Evolutionary conservation across 306 rosid genomes (phyloP), one percentile per base, ranked within the genome.

Genomic region (Hippophae gyantsensis): DNA sequence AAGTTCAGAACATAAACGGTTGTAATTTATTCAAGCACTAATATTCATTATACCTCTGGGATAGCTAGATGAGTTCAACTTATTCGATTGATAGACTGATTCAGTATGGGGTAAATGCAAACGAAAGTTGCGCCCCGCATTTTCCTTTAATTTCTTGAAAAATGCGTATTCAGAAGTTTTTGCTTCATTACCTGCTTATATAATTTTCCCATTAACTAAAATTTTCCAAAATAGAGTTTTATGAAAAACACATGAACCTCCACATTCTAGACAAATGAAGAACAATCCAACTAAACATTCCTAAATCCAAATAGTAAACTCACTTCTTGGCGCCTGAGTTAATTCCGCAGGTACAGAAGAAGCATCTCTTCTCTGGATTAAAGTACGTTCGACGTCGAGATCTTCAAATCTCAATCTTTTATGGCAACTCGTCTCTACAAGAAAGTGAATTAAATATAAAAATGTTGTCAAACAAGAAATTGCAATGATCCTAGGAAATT

Each of bases 151-250:
- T 74, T 82, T 89, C 86, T 75, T 83, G 42, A 82, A 86, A 72
- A 86, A 86, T 42, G 94, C 95, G 64, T 64, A 90, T 78, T 90
- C 97, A 0, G 95, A 82, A 64, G 95, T 90, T 80, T 90, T 86
- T 2, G 90, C 74, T 52, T 61, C 72, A 52, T 66, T 54, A 52
- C 54, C 80, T 83, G 66, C 68, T 68, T 63, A 46, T 12, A 76
- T 66, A 23, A 47, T 47, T 54, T 57, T 64, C 38, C 3, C 56
- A 40, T 54, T 57, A 7, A 18, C 12, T 43, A 9, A 13, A 40
- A 12, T 7, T 7, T 59, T 54, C 7, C 8, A 48, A 41, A 43
- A 56, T 12, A 9, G 48, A 6, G 26, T 9, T 45, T 60, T 53
- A 13, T 43, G 44, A 10, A 67, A 56, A 68, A 58, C 1, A 6